Evolutionary conservation across 148 eudicot genomes (phyloP).

Genomic region (Vaccinium vitisidaea): DNA sequence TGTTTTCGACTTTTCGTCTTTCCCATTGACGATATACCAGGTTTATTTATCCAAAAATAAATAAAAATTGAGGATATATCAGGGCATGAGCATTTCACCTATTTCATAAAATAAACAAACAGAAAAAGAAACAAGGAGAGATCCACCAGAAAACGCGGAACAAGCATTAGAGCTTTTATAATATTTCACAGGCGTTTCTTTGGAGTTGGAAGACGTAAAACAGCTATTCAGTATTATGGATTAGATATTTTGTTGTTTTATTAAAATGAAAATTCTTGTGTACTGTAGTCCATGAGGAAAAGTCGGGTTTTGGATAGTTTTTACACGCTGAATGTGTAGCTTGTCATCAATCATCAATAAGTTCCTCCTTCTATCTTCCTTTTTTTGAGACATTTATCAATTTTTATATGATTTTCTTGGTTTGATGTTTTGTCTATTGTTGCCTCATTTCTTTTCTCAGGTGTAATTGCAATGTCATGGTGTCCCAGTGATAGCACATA

Average conservation of each 20-base stretch:
- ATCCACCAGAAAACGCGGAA: neutral
- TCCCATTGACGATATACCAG: slow-evolving; percentile 2
- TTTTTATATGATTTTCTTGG: neutral
- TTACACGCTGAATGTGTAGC: neutral
- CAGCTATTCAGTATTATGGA: neutral
- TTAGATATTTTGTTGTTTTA: neutral
- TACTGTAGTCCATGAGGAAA: neutral
- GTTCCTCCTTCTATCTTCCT: neutral
- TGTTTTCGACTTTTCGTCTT: neutral
- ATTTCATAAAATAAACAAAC: neutral
- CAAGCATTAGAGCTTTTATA: neutral
- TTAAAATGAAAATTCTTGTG: neutral
- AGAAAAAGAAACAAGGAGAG: neutral
- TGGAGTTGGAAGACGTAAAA: neutral
- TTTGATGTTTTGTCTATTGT: slow-evolving; percentile 18
- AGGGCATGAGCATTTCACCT: neutral
- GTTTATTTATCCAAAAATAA: no score
- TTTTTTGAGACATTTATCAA: neutral
- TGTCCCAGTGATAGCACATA: slow-evolving; percentile 87
- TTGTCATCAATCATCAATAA: neutral
- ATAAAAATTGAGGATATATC: neutral
- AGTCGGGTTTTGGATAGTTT: neutral
- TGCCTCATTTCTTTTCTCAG: slow-evolving; percentile 5
- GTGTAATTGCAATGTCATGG: slow-evolving; percentile 99
- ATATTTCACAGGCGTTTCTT: neutral